Evolutionary conservation across 768 basidiomycete genomes (phyloP), one percentile per base, ranked within the genome.

Genomic region (Pisolithus sp.): DNA sequence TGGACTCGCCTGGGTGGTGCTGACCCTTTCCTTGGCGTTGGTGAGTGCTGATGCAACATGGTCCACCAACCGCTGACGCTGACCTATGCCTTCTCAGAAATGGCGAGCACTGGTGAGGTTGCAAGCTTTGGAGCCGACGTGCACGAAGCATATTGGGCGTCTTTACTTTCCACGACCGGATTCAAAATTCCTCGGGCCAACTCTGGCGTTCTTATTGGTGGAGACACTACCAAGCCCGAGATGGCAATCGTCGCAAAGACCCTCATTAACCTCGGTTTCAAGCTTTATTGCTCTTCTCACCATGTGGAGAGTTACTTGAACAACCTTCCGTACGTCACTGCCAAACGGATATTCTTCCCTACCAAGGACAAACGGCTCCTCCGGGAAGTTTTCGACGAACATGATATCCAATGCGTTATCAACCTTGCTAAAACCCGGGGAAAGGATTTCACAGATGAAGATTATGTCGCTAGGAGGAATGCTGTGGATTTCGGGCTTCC

Each of bases 91-190:
- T 41, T n/a, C 17, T 40, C 64, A 90, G 93, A 96, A 76, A 98
- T 97, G 95, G 93, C 94, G 3, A 93, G 90, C 63, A 97, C 95
- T 7, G 95, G 95, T 34, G 95, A 99, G 69, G 93, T 99, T 26
- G 96, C 96, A 12, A 85, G 89, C 58, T 99, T 98, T 67, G 96
- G 94, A 31, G 80, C 82, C 61, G 89, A 95, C 63, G 77, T 98
- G 43, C 83, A 94, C 57, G 96, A 99, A 70, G 96, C 95, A 13
- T 94, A 93, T 71, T 93, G 93, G 93, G 84, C 89, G 2, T 86
- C 95, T 2, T 75, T 96, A n/a, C 83, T 93, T 46, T 93, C 90
- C 56, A 93, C 90, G 7, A 99, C 93, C 26, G 94, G 94, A 15
- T 96, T 98, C 80, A 95, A 89, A 70, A 75, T 92, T 48, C 96